Evolutionary conservation across 2,329 filamentous ascomycete genomes (phyloP).

Genomic region (Diaporthe citriasiana): DNA sequence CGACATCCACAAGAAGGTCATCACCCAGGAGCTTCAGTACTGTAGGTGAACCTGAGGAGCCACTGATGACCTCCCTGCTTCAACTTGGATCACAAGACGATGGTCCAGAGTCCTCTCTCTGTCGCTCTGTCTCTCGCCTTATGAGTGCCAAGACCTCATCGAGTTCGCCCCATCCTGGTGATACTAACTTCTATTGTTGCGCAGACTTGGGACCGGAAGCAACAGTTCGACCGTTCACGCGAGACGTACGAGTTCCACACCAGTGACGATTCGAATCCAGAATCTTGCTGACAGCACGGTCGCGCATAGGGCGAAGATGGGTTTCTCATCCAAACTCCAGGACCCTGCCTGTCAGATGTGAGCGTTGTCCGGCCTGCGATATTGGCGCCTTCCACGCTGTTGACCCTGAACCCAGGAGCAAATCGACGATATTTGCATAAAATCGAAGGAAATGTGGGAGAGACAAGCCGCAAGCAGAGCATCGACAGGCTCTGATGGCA

Average conservation of each 20-base stretch:
- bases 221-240: slow-evolving; percentile 69
- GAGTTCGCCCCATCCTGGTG: background rate
- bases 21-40: slow-evolving; percentile 70
- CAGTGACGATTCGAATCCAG: slow-evolving; percentile 22
- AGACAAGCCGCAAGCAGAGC: slow-evolving; percentile 66
- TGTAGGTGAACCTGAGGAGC: slow-evolving; percentile 45
- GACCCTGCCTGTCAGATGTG: slow-evolving; percentile 71
- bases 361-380: slow-evolving; percentile 49
- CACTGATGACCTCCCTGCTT: background rate
- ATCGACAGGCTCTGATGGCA: slow-evolving; percentile 56
- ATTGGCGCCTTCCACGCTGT: slow-evolving; percentile 40
- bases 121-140: background rate
- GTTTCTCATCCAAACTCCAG: slow-evolving; percentile 71
- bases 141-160: background rate
- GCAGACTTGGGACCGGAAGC: slow-evolving; percentile 67
- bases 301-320: slow-evolving; percentile 69
- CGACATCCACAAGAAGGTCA: slow-evolving; percentile 73
- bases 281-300: slow-evolving; percentile 32
- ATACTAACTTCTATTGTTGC: slow-evolving; percentile 1
- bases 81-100: background rate
- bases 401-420: slow-evolving; percentile 63
- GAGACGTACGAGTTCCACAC: slow-evolving; percentile 60
- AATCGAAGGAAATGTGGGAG: slow-evolving; percentile 72
- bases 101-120: background rate
- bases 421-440: slow-evolving; percentile 73